Evolutionary conservation across 2,329 filamentous ascomycete species (phyloP).

Genomic region (Cladosporium phlei): DNA sequence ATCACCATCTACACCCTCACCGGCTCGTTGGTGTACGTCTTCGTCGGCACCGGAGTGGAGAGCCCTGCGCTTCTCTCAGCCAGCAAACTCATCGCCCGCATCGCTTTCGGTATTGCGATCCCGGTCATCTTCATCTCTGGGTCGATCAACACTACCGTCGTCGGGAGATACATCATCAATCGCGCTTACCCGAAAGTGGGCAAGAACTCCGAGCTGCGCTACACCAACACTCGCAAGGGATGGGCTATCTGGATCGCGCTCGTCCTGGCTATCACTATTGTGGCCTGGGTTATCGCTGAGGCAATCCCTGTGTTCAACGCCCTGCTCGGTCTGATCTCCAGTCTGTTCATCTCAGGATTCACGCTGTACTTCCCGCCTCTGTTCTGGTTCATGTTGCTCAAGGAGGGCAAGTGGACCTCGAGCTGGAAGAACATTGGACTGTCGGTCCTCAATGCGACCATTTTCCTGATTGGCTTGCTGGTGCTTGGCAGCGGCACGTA

Average conservation of each 20-base stretch:
- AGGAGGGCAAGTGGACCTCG: constrained; percentile 45
- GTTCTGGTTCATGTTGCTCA: constrained; percentile 43
- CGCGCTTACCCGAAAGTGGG: constrained; percentile 59
- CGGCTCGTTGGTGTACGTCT: constrained; percentile 65
- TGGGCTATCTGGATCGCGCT: constrained; percentile 58
- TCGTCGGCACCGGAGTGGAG: constrained; percentile 56
- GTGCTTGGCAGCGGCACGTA: constrained; percentile 41
- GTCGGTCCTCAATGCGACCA: constrained; percentile 41
- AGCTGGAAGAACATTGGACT: constrained; percentile 42
- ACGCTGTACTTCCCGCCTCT: constrained; percentile 36
- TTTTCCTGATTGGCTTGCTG: constrained; percentile 35
- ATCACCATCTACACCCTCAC: constrained; percentile 61
- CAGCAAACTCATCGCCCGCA: constrained; percentile 52
- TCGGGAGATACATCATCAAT: constrained; percentile 55
- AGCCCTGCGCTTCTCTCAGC: constrained; percentile 65
- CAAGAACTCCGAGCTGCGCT: constrained; percentile 49
- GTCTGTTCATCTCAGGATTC: constrained; percentile 66
- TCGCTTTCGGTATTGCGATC: constrained; percentile 65
- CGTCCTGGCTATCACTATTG: constrained; percentile 54
- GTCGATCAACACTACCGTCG: constrained; percentile 61
- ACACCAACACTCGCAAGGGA: constrained; percentile 39
- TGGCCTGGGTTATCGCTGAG: constrained; percentile 67
- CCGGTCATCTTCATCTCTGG: constrained; percentile 71
- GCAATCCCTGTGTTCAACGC: constrained; percentile 68
- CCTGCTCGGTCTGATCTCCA: constrained; percentile 59